Evolutionary conservation across 140 eudicot species (phyloP), one percentile per base, ranked within the genome.

Genomic region (Artemisia princeps): DNA sequence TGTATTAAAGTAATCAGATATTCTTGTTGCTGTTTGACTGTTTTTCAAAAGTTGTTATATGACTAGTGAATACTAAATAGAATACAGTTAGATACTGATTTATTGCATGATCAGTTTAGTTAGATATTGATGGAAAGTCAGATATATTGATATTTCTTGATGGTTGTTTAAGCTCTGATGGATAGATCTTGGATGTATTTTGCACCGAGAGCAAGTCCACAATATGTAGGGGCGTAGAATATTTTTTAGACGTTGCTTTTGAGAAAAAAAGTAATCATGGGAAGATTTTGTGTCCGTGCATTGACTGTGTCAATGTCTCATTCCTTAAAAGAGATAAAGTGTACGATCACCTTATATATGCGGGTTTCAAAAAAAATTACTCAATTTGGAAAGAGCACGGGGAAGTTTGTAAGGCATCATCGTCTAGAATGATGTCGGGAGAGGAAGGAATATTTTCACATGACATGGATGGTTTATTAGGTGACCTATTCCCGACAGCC

Each of bases 171-270:
- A 22, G 23, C 23, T 22, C 2, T 56, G 7, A 56, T 56, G 62
- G 62, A 56, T 12, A 56, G 33, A 56, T 59, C 64, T 59, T 59
- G 64, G 64, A 59, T 59, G 64, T 59, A 59, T 59, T 17, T 28
- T 59, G 17, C 45, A 59, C 14, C 40, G 8, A 55, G 60, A 19
- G 3, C 60, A 14, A 55, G 24, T 16, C 24, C 16, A 55, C 10
- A 23, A 14, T 55, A 14, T 19, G 10, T 6, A 55, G 9, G 1
- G 60, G 26, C 4, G 9, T 55, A 13, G 10, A 55, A 55, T n/a
- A 2, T 14, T 56, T 56, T 10, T 19, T 56, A 37, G 16, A 56
- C 10, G 20, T 22, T 22, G 23, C 0, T 22, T 22, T 22, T 22
- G 23, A 22, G 23, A 22, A 22, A 22, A 22, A 1, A 20, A 19